These are phyloP conservation scores for Beauveria asiatica DNA, from an alignment of 2,329 filamentous ascomycete genomes.

Conservation along the genomic window DNA sequence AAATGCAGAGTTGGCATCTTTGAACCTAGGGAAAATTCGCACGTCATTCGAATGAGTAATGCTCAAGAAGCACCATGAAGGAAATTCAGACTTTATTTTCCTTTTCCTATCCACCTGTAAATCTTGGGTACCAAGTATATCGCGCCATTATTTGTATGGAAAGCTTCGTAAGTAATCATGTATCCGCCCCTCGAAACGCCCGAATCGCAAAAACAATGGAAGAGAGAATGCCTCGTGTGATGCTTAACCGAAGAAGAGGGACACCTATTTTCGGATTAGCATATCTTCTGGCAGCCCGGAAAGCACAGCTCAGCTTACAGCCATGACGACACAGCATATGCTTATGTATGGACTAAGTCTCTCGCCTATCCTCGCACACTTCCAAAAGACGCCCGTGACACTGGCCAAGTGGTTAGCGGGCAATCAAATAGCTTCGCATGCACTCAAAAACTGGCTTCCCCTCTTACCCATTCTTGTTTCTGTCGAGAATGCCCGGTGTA, in stretches of 20 bases:
- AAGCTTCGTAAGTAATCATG: slow-evolving; percentile 10
- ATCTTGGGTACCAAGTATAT: not conserved
- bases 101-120: not conserved
- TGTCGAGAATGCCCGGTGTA: slow-evolving; percentile 81
- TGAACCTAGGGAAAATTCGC: not conserved
- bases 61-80: not conserved
- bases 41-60: not conserved
- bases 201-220: not conserved
- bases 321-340: slow-evolving; percentile 89
- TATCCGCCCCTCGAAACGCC: slow-evolving; percentile 9
- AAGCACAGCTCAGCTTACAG: slow-evolving; percentile 45
- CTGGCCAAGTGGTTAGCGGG: not conserved
- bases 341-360: slow-evolving; percentile 91
- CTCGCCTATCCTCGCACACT: slow-evolving; percentile 87
- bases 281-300: not conserved
- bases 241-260: slow-evolving; percentile 30
- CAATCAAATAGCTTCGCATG: not conserved
- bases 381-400: slow-evolving; percentile 85
- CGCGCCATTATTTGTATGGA: slow-evolving; percentile 7
- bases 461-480: slow-evolving; percentile 79
- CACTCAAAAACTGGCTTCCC: not conserved
- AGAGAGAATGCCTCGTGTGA: slow-evolving; percentile 14
- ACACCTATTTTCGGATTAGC: slow-evolving; percentile 20
- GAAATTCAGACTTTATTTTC: not conserved
- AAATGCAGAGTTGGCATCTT: not conserved